Base-by-base conservation (phyloP, 1,139 yeast genomes). In the Casaregolazyma suthepensis region DNA sequence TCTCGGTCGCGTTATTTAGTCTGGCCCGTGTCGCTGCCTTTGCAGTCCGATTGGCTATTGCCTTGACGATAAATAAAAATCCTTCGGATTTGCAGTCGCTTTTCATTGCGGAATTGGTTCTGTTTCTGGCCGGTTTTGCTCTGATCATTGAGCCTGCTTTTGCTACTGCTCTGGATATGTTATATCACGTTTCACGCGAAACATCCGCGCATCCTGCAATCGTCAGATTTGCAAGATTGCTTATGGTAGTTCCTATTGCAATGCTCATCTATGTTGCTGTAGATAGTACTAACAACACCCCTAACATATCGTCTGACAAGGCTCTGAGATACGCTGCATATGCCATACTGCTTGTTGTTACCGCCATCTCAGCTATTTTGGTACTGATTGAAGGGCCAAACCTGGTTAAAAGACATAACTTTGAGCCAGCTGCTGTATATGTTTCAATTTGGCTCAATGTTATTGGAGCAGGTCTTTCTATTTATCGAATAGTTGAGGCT, bases 61-160 rank as follows among this genome's bases (percentile, higher is more conserved):
- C 51, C 3, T 38, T 50, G 15, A 38, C 37, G 15, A 42, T 44
- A 23, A 17, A 52, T 26, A 31, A 43, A 22, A 31, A 48, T 15
- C 7, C 19, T 6, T 35, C 35, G 2, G 17, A 19, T 15, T 17
- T 42, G 45, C n/a, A 38, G 19, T 15, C 18, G 2, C 43, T 46
- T 29, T 49, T 38, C 31, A 49, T 45, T 31, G 54, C 52, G 1
- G 54, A 52, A 38, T 19, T 49, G 19, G 42, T 52, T 40, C 22
- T 52, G 46, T 42, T 52, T 10, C 13, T 40, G 52, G 54, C 54
- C 10, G 54, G 52, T 20, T 45, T 52, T 23, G 52, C 45, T 10
- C 22, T 51, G 38, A n/a, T 52, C 17, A 40, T 52, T 18, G 54
- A 52, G 43, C 54, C 54, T 17, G 17, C 45, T n/a, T 42, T 49